phyloP scores from a whole-genome alignment of 2,329 filamentous ascomycete genomes.

The Sporothrix dimorphospora region DNA sequence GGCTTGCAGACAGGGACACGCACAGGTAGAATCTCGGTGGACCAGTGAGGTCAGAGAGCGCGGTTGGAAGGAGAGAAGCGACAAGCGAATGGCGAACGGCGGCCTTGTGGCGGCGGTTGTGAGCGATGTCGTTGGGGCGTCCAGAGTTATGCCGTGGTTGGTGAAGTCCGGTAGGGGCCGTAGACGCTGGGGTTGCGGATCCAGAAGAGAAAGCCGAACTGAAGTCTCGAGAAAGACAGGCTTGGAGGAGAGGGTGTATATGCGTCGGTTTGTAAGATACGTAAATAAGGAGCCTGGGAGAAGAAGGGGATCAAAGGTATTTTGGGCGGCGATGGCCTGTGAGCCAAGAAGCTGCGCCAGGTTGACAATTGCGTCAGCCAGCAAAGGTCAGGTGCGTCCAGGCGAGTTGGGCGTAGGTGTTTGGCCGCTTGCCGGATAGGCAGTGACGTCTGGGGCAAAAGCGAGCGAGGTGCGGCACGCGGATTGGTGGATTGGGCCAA shows the following conservation, averaged over 20 bases:
- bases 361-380: conserved; percentile 22
- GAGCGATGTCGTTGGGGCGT: background rate
- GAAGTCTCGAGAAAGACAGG: background rate
- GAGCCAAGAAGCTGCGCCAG: conserved; percentile 5
- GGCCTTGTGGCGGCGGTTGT: background rate
- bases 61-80: background rate
- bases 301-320: conserved; percentile 27
- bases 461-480: background rate
- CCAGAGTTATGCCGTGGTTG: conserved; percentile 7
- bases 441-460: conserved; percentile 16
- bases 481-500: conserved; percentile 9
- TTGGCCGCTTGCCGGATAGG: background rate
- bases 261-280: background rate
- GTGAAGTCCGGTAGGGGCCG: conserved; percentile 20
- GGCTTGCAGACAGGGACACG: background rate
- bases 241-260: too few relatives aligned
- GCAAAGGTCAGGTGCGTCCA: conserved; percentile 15
- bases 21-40: background rate
- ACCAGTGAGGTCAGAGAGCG: background rate
- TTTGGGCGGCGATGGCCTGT: conserved; percentile 29
- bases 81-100: background rate
- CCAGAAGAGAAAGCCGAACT: conserved; percentile 17
- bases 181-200: conserved; percentile 4
- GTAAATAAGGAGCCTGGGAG: conserved; percentile 1
- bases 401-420: background rate